Conservation (phyloP, 495 filamentous ascomycete genomes). For the Penicillium tannophilum region DNA sequence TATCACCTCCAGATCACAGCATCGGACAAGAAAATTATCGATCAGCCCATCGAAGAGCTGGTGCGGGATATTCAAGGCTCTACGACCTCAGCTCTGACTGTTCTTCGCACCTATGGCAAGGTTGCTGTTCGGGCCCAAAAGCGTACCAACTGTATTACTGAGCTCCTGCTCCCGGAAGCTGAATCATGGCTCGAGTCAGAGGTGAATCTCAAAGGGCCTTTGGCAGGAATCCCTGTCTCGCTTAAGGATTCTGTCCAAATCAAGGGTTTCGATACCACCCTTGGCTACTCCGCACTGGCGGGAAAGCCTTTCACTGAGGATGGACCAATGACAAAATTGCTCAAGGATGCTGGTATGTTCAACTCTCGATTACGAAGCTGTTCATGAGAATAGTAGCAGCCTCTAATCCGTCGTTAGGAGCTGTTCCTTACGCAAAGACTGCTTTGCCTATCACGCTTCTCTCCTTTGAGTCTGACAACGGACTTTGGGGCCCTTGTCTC, state of each 20-base stretch:
- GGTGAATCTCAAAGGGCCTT: constrained; percentile 76
- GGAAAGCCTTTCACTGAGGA: constrained; percentile 66
- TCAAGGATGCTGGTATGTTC: constrained; percentile 78
- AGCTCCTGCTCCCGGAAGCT: constrained; percentile 79
- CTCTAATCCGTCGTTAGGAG: constrained; percentile 50
- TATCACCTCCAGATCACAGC: constrained; percentile 68
- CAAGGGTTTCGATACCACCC: constrained; percentile 81
- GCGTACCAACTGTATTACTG: constrained; percentile 89
- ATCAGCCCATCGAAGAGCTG: constrained; percentile 74
- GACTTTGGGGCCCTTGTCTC: constrained; percentile 78
- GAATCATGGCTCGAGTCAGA: constrained; percentile 72
- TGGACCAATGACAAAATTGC: constrained; percentile 71
- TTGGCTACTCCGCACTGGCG: constrained; percentile 77
- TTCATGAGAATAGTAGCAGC: not conserved
- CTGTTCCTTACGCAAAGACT: constrained; percentile 94
- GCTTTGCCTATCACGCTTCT: constrained; percentile 90
- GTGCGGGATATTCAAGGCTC: constrained; percentile 76
- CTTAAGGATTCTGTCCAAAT: constrained; percentile 88
- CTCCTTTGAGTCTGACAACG: constrained; percentile 90
- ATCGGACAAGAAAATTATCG: constrained; percentile 64
- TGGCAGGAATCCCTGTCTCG: constrained; percentile 88
- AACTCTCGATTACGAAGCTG: not conserved
- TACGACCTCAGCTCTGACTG: constrained; percentile 64
- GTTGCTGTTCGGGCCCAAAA: constrained; percentile 81
- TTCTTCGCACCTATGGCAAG: constrained; percentile 90